phyloP scores from a whole-genome alignment of 768 basidiomycete genomes.

The Lactarius sp. region DNA sequence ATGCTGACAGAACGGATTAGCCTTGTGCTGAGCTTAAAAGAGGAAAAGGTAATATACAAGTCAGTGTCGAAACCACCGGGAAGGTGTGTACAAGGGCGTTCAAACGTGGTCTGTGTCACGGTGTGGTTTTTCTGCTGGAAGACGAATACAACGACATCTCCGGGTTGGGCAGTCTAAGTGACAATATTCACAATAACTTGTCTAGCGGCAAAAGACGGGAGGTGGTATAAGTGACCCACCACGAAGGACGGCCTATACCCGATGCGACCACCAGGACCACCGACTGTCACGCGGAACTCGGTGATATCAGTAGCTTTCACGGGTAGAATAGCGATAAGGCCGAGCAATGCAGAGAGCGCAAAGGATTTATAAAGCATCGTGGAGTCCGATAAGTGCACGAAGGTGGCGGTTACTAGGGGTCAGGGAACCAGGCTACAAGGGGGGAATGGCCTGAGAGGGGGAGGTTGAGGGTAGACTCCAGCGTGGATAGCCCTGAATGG shows the following conservation, averaged over 20 bases:
- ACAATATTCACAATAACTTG: neutral
- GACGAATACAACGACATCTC: constrained; percentile 46
- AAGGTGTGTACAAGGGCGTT: constrained; percentile 40
- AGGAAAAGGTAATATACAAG: constrained; percentile 33
- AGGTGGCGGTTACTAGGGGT: neutral
- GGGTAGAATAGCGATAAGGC: constrained; percentile 34
- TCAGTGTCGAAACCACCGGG: constrained; percentile 52
- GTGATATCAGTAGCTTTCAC: constrained; percentile 32
- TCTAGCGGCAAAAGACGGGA: neutral
- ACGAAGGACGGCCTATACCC: constrained; percentile 38
- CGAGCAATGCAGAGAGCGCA: constrained; percentile 23
- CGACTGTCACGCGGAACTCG: constrained; percentile 43
- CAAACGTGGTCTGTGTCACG: constrained; percentile 51
- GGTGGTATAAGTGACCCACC: constrained; percentile 26
- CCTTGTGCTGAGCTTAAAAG: no score
- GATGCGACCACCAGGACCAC: constrained; percentile 38
- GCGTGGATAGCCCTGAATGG: no score
- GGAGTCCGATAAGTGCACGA: neutral
- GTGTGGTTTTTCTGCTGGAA: constrained; percentile 57
- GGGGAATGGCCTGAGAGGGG: no score
- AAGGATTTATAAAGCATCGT: constrained; percentile 27
- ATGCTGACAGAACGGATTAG: no score
- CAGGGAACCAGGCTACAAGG: neutral
- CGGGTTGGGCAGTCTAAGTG: constrained; percentile 40
- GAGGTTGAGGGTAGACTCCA: no score